Percentiles rank a stretch among this genome's conserved stretches.
Conservation (phyloP, 2,329 filamentous ascomycete genomes). For the Ceratocystis papillata region DNA sequence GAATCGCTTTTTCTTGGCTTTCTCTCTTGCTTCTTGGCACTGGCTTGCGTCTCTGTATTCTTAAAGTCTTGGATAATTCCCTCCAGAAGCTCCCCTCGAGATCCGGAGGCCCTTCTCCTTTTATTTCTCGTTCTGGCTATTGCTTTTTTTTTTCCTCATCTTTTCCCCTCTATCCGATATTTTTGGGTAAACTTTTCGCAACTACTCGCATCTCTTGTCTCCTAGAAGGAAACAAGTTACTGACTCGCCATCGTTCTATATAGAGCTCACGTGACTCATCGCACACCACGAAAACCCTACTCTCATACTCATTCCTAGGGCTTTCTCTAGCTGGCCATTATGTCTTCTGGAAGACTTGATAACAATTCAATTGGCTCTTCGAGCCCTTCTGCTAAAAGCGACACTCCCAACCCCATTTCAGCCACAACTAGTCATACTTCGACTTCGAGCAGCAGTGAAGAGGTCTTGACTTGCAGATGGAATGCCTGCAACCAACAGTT, state of each 20-base stretch:
- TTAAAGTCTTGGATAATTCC: conserved; percentile 24
- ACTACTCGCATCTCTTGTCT: not conserved
- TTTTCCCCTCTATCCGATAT: not conserved
- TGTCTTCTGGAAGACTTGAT: conserved; percentile 24
- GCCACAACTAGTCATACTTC: conserved; percentile 38
- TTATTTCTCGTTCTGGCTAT: not conserved
- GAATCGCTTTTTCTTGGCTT: conserved; percentile 4
- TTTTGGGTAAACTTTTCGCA: not conserved
- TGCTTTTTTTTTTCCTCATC: not conserved
- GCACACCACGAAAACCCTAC: not conserved
- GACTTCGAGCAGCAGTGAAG: conserved; percentile 34
- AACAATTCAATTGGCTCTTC: conserved; percentile 22
- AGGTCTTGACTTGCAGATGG: conserved; percentile 52
- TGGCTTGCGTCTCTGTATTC: conserved; percentile 10
- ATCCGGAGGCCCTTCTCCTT: not conserved
- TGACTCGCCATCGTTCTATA: not conserved
- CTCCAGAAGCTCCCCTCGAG: conserved; percentile 13
- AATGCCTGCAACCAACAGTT: conserved; percentile 50
- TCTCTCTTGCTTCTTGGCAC: conserved; percentile 20
- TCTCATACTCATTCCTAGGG: not conserved
- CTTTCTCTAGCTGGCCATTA: not conserved
- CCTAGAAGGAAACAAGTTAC: conserved; percentile 3
- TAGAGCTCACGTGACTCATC: not conserved
- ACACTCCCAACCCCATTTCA: conserved; percentile 43
- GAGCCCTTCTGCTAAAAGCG: conserved; percentile 42